Base-by-base conservation (phyloP, 495 filamentous ascomycete species). In the Aspergillus kassunensis region DNA sequence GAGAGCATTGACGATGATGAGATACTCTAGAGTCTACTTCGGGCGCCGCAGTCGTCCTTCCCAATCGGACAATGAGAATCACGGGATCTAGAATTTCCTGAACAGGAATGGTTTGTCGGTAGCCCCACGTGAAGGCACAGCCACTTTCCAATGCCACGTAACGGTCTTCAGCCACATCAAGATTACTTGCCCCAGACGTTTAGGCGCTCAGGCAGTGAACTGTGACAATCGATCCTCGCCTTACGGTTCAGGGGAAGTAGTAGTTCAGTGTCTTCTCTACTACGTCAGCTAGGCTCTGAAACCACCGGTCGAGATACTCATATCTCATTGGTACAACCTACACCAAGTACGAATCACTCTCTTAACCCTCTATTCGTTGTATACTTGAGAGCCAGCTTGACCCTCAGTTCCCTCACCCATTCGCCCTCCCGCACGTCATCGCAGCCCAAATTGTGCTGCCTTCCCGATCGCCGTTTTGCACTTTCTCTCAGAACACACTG, bases 341-440 rank as follows among this genome's bases (percentile, higher is more conserved):
- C 11, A 29, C 6, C 27, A 11, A 29, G 11, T 11, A n/a, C n/a
- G n/a, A n/a, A n/a, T n/a, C n/a, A n/a, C n/a, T n/a, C n/a, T n/a
- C n/a, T n/a, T n/a, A n/a, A n/a, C n/a, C n/a, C n/a, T n/a, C n/a
- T n/a, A n/a, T n/a, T n/a, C n/a, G n/a, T n/a, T n/a, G n/a, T n/a
- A 9, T 27, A 27, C 24, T 27, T 27, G 24, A 4, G 24, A 9
- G 9, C 24, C 4, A 27, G 24, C 24, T 27, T 27, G 30, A 33
- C 10, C 30, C n/a, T n/a, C n/a, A n/a, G n/a, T n/a, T n/a, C n/a
- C n/a, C n/a, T n/a, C n/a, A n/a, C n/a, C n/a, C n/a, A n/a, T n/a
- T n/a, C n/a, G n/a, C n/a, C n/a, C 16, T 53, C 19, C 43, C 34
- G 24, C 51, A 53, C 51, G 51, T 53, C 51, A 53, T 53, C 42